These are phyloP conservation scores for Neurospora sp. DNA, from an alignment of 495 filamentous ascomycete species.

Conservation along the genomic window DNA sequence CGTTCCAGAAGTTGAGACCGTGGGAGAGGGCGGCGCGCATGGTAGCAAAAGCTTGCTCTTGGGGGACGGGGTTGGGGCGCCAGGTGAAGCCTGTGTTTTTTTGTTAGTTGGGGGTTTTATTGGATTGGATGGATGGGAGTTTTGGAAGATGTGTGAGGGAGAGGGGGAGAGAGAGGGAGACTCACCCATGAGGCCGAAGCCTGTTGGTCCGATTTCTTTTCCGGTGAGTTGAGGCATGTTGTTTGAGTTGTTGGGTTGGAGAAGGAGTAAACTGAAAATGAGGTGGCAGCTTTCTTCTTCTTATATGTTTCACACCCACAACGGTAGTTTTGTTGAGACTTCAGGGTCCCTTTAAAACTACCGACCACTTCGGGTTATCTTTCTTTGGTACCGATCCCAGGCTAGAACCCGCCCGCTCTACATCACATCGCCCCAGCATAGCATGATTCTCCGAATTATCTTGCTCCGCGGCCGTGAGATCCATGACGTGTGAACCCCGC, in stretches of 20 bases:
- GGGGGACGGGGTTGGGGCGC: constrained; percentile 45
- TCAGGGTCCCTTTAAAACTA: neutral
- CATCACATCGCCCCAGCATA: neutral
- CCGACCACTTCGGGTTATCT: neutral
- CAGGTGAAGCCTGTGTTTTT: constrained; percentile 56
- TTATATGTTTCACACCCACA: neutral
- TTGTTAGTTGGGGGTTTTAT: neutral
- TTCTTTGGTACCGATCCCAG: neutral
- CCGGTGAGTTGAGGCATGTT: constrained; percentile 41
- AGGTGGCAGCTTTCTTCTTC: neutral
- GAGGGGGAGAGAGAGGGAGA: neutral
- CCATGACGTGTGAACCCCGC: neutral
- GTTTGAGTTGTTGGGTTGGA: neutral
- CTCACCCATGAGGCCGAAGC: constrained; percentile 49
- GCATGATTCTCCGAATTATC: neutral
- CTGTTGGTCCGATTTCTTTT: constrained; percentile 44
- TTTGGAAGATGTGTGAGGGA: neutral
- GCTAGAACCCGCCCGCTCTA: neutral
- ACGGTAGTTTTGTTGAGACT: neutral
- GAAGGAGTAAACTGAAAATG: neutral
- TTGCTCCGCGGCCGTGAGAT: neutral
- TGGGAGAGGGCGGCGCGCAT: constrained; percentile 55
- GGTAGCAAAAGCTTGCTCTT: constrained; percentile 56
- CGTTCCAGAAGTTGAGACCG: constrained; percentile 71
- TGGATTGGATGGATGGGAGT: neutral